Base-by-base conservation (phyloP, 805 yeast species). In the Yarrowia deformans region DNA sequence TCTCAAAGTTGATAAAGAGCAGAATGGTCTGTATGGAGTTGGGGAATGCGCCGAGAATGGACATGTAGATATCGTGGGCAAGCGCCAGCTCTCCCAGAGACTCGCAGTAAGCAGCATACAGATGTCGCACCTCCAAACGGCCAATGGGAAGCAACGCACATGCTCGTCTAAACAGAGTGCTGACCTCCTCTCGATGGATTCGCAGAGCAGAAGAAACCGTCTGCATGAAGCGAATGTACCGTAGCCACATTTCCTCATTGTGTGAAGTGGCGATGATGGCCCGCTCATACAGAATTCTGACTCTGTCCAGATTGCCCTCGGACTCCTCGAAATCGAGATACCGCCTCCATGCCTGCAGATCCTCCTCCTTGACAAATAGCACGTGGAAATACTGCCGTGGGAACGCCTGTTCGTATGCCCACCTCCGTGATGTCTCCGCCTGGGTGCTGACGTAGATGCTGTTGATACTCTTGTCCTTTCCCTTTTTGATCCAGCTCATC, bases 361-460 rank as follows among this genome's bases (percentile, higher is more conserved):
- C 86, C 14, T 83, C 83, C 4, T 77, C 74, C 0, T 83, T 76
- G 0, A 87, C 74, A 0, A 82, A 82, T 0, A 75, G 75, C 10
- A 90, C 76, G 50, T 85, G 84, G 75, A 90, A 93, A 39, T 82
- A 84, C 43, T 83, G 84, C 66, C 86, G 81, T 12, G 68, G 56
- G 16, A 67, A 52, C 32, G 81, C 80, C 13, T 89, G 82, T 78
- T 95, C 99, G 77, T 75, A 91, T 1, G 81, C 81, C 97, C 97
- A 91, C 50, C 89, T 83, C 14, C 79, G 80, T 64, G 83, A 82
- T 0, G 90, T 91, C 16, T 81, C 78, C 1, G 73, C 73, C 74
- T 89, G 91, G 0, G 88, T 85, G 0, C 74, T 71, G 4, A 77
- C 73, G 70, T 87, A 86, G 19, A 52, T 66, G 42, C 13, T 52